Evolutionary conservation across 805 yeast genomes (phyloP).

Genomic region (Saccharomycopsis microspora): DNA sequence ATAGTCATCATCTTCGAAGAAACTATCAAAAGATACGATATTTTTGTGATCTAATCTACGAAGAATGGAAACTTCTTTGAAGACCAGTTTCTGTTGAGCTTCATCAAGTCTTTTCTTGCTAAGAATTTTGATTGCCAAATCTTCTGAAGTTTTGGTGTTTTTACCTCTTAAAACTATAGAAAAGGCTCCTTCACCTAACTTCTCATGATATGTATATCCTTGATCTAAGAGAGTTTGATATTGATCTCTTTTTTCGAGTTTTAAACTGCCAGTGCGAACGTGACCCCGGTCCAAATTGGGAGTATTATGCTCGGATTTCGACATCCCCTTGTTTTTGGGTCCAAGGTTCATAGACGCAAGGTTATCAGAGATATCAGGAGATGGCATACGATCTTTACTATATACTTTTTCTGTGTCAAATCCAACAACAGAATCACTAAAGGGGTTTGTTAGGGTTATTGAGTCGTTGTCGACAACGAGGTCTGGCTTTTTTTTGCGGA

Average conservation of each 20-base stretch:
- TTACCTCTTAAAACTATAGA: slow-evolving; percentile 59
- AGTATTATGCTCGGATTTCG: not conserved
- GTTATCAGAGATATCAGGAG: not conserved
- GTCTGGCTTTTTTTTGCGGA: no score
- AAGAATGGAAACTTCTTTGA: slow-evolving; percentile 74
- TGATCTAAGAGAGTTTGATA: slow-evolving; percentile 9
- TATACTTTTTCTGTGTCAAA: no score
- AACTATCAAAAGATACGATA: slow-evolving; percentile 53
- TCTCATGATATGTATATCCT: slow-evolving; percentile 25
- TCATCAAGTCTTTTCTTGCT: slow-evolving; percentile 57
- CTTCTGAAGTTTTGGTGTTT: slow-evolving; percentile 13
- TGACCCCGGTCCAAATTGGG: not conserved
- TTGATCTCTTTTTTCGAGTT: not conserved
- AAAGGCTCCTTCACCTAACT: slow-evolving; percentile 78
- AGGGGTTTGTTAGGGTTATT: no score
- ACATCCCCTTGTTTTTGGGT: not conserved
- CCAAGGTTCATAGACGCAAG: not conserved
- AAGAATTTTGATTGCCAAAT: slow-evolving; percentile 46
- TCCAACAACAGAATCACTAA: no score
- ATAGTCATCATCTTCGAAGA: slow-evolving; percentile 47
- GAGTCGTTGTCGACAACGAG: no score
- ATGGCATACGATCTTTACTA: no score
- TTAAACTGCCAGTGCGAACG: not conserved
- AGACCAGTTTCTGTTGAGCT: slow-evolving; percentile 53
- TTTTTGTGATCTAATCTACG: slow-evolving; percentile 53